Evolutionary conservation across 1,284 basidiomycete genomes (phyloP).

Genomic region (Ganoderma leucocontextum): DNA sequence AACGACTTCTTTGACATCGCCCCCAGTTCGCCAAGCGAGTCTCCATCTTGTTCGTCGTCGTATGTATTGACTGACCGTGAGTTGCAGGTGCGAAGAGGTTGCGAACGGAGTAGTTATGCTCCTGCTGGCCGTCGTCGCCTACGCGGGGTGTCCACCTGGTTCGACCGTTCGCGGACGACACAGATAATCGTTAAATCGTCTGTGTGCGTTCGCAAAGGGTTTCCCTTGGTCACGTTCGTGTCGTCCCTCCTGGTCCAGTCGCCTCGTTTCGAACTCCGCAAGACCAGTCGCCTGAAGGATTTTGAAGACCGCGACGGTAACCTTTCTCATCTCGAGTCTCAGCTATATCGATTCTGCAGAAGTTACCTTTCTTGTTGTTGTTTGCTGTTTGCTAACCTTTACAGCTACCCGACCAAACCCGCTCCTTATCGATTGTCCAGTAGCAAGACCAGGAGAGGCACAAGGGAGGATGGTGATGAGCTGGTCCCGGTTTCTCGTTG

Average conservation of each 20-base stretch:
- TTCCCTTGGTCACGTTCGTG: neutral
- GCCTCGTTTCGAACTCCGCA: neutral
- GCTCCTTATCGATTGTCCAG: neutral
- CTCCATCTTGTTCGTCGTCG: neutral
- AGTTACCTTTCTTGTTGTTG: neutral
- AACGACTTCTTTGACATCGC: conserved; percentile 35
- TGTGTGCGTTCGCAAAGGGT: neutral
- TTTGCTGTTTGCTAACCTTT: conserved; percentile 6
- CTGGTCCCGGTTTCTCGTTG: neutral
- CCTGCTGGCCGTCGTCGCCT: neutral
- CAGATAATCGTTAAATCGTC: neutral
- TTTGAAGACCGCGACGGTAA: neutral
- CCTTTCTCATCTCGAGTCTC: neutral
- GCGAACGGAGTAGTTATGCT: conserved; percentile 19
- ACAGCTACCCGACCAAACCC: neutral
- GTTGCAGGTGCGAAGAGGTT: conserved; percentile 24
- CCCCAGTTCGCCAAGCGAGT: conserved; percentile 56
- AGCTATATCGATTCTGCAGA: neutral
- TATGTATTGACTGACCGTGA: neutral
- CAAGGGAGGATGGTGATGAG: neutral
- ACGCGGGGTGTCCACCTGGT: neutral
- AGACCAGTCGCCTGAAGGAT: neutral
- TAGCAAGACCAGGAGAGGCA: conserved; percentile 2
- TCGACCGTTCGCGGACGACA: neutral
- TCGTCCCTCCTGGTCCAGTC: neutral